These are phyloP conservation scores for Candida tetrigidarum DNA, from an alignment of 1,139 yeast genomes.

Conservation along the genomic window DNA sequence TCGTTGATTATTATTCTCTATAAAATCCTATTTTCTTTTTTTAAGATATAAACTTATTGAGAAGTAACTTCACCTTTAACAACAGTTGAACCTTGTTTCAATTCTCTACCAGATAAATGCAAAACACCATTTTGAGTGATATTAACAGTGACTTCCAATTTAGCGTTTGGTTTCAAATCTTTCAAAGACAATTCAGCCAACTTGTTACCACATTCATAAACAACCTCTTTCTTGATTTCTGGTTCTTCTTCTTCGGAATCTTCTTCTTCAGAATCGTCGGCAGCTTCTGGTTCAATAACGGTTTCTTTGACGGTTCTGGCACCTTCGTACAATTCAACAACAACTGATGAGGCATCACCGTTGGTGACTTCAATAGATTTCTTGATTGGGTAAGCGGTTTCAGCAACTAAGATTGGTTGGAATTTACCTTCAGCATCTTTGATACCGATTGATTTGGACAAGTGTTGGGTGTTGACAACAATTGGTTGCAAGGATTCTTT, in stretches of 20 bases:
- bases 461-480: conserved; percentile 88
- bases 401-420: conserved; percentile 74
- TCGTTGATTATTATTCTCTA: conserved; percentile 2
- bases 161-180: conserved; percentile 68
- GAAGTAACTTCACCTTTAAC: conserved; percentile 51
- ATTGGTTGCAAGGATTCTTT: conserved; percentile 84
- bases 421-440: conserved; percentile 75
- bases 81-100: conserved; percentile 65
- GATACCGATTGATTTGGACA: conserved; percentile 84
- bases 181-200: conserved; percentile 81
- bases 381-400: conserved; percentile 93
- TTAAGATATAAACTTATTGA: conserved; percentile 10
- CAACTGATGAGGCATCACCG: conserved; percentile 62
- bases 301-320: conserved; percentile 79
- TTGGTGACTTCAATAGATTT: conserved; percentile 70
- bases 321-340: conserved; percentile 83
- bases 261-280: conserved; percentile 34
- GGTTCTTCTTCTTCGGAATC: conserved; percentile 60
- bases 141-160: conserved; percentile 81
- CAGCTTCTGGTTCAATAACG: conserved; percentile 67
- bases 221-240: conserved; percentile 73
- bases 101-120: conserved; percentile 83
- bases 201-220: conserved; percentile 72
- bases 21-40: conserved; percentile 3
- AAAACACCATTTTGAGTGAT: conserved; percentile 84